phyloP scores from a whole-genome alignment of 2,329 filamentous ascomycete species.

The Aspergillus sp. region DNA sequence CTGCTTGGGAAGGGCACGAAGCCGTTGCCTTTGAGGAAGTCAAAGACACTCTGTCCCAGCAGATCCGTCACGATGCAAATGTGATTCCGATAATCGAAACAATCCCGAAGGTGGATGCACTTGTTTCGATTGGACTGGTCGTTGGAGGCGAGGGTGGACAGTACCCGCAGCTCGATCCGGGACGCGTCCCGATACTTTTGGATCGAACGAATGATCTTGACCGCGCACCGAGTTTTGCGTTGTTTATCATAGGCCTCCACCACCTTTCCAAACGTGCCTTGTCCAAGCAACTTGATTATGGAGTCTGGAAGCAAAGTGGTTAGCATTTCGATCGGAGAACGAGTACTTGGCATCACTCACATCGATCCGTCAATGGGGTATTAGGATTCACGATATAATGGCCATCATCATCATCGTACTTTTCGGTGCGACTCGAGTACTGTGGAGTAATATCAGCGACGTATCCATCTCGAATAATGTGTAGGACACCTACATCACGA shows the following conservation, averaged over 20 bases:
- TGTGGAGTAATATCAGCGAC: constrained; percentile 23
- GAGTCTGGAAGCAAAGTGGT: constrained; percentile 58
- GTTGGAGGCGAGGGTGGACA: constrained; percentile 88
- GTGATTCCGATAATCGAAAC: constrained; percentile 95
- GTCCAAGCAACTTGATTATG: constrained; percentile 84
- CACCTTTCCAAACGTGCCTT: constrained; percentile 98
- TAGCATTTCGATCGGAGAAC: constrained; percentile 11
- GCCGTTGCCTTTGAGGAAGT: constrained; percentile 91
- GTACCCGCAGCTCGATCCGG: constrained; percentile 86
- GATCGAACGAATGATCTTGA: constrained; percentile 97
- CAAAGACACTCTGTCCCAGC: constrained; percentile 93
- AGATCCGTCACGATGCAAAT: constrained; percentile 81
- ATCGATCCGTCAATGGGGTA: constrained; percentile 81
- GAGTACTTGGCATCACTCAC: constrained; percentile 54
- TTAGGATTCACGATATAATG: constrained; percentile 94
- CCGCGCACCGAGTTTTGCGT: constrained; percentile 77
- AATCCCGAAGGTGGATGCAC: constrained; percentile 94
- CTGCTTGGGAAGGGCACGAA: constrained; percentile 98
- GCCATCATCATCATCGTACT: constrained; percentile 93
- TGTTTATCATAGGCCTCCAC: constrained; percentile 84
- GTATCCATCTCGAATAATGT: not conserved
- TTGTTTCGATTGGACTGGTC: constrained; percentile 90
- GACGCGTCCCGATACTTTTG: constrained; percentile 98
- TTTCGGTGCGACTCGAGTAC: constrained; percentile 57
- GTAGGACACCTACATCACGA: constrained; percentile 52